These are phyloP conservation scores for Colletotrichum camelliae DNA, from an alignment of 2,329 filamentous ascomycete genomes.

Conservation along the genomic window DNA sequence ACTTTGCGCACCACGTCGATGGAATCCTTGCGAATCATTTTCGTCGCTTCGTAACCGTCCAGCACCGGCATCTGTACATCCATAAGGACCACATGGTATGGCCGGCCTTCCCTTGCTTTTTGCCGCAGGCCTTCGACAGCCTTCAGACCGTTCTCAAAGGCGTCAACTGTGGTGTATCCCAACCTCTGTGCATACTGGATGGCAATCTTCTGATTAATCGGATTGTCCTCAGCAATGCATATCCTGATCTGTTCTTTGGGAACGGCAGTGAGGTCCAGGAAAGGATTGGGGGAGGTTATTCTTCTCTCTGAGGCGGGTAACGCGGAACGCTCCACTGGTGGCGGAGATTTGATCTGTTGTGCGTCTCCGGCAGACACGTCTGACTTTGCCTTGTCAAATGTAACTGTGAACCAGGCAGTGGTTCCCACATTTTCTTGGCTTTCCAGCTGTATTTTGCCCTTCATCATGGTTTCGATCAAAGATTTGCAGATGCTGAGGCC, in stretches of 20 bases:
- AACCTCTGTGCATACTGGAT: slow-evolving; percentile 88
- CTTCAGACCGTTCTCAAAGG: slow-evolving; percentile 88
- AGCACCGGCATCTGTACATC: slow-evolving; percentile 96
- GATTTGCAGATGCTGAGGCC: slow-evolving; percentile 95
- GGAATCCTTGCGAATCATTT: slow-evolving; percentile 77
- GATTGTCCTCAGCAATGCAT: slow-evolving; percentile 94
- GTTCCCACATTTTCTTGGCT: slow-evolving; percentile 76
- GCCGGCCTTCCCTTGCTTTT: slow-evolving; percentile 72
- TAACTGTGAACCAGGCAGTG: slow-evolving; percentile 79
- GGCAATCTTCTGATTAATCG: slow-evolving; percentile 93
- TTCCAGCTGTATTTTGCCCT: slow-evolving; percentile 82
- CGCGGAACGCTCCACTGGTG: slow-evolving; percentile 38
- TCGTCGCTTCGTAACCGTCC: slow-evolving; percentile 91
- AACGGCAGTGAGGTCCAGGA: slow-evolving; percentile 73
- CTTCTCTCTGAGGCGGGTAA: slow-evolving; percentile 41
- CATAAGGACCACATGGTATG: slow-evolving; percentile 93
- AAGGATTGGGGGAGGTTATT: slow-evolving; percentile 43
- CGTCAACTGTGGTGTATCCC: slow-evolving; percentile 81
- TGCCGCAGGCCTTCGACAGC: slow-evolving; percentile 84
- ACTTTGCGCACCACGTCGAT: slow-evolving; percentile 80
- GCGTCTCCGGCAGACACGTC: slow-evolving; percentile 64
- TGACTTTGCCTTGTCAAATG: slow-evolving; percentile 80
- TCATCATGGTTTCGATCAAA: slow-evolving; percentile 90
- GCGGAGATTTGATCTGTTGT: slow-evolving; percentile 41
- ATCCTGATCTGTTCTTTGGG: slow-evolving; percentile 81